Percentiles rank a stretch among this genome's conserved stretches.
These are phyloP conservation scores for Chlamydomonas sp. DNA, from an alignment of 139 green algal species.

Conservation along the genomic window DNA sequence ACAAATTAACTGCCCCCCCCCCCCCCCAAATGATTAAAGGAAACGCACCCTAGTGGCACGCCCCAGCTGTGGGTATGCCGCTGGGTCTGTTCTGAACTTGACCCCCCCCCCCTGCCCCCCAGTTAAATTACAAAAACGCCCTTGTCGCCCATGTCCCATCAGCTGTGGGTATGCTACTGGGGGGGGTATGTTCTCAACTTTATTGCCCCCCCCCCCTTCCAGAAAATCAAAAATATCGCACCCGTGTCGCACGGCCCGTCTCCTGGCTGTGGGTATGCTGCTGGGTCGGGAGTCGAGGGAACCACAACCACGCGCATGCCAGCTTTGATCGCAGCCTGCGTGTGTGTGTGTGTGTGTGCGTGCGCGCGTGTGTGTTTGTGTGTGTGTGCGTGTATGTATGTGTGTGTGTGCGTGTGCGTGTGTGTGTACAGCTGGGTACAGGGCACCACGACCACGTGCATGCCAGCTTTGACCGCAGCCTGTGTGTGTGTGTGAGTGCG, in stretches of 20 bases:
- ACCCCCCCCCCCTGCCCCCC: no score
- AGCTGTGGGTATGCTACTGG: no score
- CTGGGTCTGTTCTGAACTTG: no score
- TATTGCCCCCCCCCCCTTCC: no score
- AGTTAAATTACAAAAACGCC: no score
- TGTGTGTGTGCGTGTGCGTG: background rate
- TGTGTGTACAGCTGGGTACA: conserved; percentile 14
- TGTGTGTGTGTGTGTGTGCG: background rate
- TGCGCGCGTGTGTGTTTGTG: background rate
- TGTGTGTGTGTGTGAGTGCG: conserved; percentile 10
- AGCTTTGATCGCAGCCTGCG: conserved; percentile 54
- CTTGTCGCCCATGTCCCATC: no score
- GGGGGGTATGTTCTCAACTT: no score
- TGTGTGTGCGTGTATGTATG: background rate
- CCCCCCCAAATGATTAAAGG: no score
- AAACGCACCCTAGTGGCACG: no score
- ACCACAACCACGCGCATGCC: conserved; percentile 78
- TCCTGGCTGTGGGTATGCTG: background rate
- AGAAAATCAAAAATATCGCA: no score
- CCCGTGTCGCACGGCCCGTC: no score
- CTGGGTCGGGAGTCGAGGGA: conserved; percentile 41
- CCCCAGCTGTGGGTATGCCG: background rate
- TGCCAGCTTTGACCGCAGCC: conserved; percentile 67
- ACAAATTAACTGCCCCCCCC: no score
- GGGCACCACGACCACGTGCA: conserved; percentile 73